Evolutionary conservation across 2,329 filamentous ascomycete genomes (phyloP), one percentile per base, ranked within the genome.

Genomic region (Paecilomyces niveus): DNA sequence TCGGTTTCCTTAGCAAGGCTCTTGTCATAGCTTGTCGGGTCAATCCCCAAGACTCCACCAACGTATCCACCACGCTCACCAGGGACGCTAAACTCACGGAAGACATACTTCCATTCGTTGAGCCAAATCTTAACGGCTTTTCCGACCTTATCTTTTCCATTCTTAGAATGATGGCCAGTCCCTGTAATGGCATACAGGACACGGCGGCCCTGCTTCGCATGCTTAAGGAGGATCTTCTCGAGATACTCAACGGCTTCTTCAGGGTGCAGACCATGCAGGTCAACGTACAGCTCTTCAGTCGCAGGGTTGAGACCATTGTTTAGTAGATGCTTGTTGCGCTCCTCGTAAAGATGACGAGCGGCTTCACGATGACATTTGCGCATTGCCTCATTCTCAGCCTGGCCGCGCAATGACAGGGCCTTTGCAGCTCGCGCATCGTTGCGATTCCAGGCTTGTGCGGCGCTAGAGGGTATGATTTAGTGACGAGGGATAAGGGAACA

Each of bases 311-410:
- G 64, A n/a, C 72, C 70, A 22, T 67, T 70, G 50, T 69, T 71
- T 32, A 75, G 71, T 61, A 78, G 78, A 68, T 86, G 84, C 74
- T 88, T 90, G 73, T 97, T 97, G 45, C 93, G 90, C 71, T 96
- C 89, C 73, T 97, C 92, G 71, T 97, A 99, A 31, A 99, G 82
- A 67, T 94, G 88, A 35, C 88, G 85, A 22, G 94, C 94, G 9
- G 94, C 94, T 76, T 97, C 92, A 53, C 94, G 88, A 71, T 99
- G 94, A 53, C 92, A 93, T 78, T 96, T 95, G 63, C 92, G 87
- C 94, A 99, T 99, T 39, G 95, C 83, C 65, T 96, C 91, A 68
- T 99, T 97, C 77, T 99, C 94, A 66, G 90, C 94, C 76, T 97
- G 94, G 11, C 94, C 94, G 31, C 94, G 89, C 53, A 97, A 84